Conservation (phyloP, 495 filamentous ascomycete genomes). For the Penicillium ochrochloron region DNA sequence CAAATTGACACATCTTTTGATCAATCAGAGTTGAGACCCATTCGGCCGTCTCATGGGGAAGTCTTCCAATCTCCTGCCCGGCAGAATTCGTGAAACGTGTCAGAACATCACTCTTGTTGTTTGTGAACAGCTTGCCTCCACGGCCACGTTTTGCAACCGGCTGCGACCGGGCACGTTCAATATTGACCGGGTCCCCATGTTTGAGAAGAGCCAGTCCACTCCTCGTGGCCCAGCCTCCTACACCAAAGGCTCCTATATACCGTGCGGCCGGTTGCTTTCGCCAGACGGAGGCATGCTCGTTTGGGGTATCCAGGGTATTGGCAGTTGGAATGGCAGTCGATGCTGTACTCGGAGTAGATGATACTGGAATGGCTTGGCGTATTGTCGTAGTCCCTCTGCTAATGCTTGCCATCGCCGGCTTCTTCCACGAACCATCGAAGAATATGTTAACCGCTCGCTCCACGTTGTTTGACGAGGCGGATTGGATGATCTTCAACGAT, state of each 20-base stretch:
- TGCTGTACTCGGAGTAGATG: not conserved
- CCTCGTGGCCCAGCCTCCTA: slow-evolving; percentile 88
- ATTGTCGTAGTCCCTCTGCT: not conserved
- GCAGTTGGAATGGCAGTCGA: not conserved
- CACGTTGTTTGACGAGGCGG: slow-evolving; percentile 64
- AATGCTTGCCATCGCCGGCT: slow-evolving; percentile 21
- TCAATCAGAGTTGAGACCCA: slow-evolving; percentile 96
- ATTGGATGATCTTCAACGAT: slow-evolving; percentile 54
- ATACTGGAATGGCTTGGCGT: slow-evolving; percentile 3
- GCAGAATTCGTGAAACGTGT: slow-evolving; percentile 87
- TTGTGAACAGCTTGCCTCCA: slow-evolving; percentile 53
- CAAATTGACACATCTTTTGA: slow-evolving; percentile 86
- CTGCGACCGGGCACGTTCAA: slow-evolving; percentile 83
- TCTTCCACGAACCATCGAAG: slow-evolving; percentile 92
- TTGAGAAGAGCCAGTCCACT: slow-evolving; percentile 75
- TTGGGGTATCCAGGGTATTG: slow-evolving; percentile 1
- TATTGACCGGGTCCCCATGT: slow-evolving; percentile 77
- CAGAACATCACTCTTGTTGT: slow-evolving; percentile 75
- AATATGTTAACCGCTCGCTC: slow-evolving; percentile 82
- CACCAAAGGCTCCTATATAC: slow-evolving; percentile 92
- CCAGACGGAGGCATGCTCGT: slow-evolving; percentile 22
- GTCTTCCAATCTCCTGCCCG: slow-evolving; percentile 83
- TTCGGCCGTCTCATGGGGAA: slow-evolving; percentile 88
- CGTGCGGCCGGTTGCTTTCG: slow-evolving; percentile 62
- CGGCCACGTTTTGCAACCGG: slow-evolving; percentile 56